Percentiles rank a stretch among this genome's conserved stretches.
Conservation (phyloP, 345 rosid genomes). For the Camelina hispida region DNA sequence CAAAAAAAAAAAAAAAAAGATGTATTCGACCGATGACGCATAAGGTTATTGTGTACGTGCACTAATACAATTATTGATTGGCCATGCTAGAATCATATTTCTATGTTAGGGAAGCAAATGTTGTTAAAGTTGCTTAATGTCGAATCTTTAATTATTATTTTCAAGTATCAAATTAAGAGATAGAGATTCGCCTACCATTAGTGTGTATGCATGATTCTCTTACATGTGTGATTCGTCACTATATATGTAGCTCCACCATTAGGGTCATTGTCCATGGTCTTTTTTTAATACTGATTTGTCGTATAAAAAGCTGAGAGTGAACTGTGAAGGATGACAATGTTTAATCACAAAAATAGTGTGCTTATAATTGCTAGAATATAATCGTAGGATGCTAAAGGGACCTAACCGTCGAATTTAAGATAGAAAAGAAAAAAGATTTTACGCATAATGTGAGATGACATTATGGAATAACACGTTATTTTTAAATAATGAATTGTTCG, state of each 20-base stretch:
- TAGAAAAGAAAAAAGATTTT: neutral
- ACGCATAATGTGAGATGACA: constrained; percentile 23
- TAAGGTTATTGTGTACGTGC: constrained; percentile 22
- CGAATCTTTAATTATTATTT: constrained; percentile 5
- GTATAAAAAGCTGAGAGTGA: constrained; percentile 13
- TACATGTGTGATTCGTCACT: constrained; percentile 31
- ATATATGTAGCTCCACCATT: constrained; percentile 27
- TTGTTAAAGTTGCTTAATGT: constrained; percentile 12
- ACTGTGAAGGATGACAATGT: constrained; percentile 10
- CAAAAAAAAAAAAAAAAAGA: neutral
- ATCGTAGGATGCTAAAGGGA: constrained; percentile 27
- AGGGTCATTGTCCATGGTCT: constrained; percentile 18
- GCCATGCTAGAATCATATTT: constrained; percentile 23
- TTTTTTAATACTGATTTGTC: constrained; percentile 15
- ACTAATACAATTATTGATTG: constrained; percentile 34
- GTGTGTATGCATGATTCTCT: constrained; percentile 31
- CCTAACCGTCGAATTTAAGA: constrained; percentile 9
- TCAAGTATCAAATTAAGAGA: constrained; percentile 4
- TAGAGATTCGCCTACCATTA: constrained; percentile 36
- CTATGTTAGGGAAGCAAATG: constrained; percentile 27
- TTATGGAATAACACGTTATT: constrained; percentile 10
- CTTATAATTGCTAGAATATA: constrained; percentile 36
- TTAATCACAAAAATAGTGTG: constrained; percentile 4
- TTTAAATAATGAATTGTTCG: constrained; percentile 7
- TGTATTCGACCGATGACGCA: constrained; percentile 21